Conservation (phyloP, 1,139 yeast genomes). For the Casaregolazyma suthepensis region DNA sequence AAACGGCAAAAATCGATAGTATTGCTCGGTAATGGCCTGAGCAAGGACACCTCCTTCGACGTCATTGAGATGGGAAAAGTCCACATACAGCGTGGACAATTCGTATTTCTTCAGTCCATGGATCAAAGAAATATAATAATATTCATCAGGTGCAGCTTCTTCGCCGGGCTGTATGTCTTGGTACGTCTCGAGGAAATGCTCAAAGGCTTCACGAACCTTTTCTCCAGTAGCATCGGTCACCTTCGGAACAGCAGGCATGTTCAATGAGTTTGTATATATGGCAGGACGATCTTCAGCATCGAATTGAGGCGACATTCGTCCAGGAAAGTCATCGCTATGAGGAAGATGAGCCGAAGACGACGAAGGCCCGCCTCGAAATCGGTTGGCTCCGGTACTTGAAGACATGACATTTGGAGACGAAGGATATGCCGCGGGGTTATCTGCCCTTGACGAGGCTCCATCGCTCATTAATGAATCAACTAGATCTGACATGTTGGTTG, state of each 20-base stretch:
- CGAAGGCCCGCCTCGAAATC: conserved; percentile 10
- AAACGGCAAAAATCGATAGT: conserved; percentile 86
- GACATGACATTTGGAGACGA: conserved; percentile 16
- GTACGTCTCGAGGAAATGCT: conserved; percentile 69
- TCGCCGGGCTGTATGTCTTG: conserved; percentile 33
- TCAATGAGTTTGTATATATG: conserved; percentile 13
- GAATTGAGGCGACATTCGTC: conserved; percentile 10
- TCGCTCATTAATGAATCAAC: conserved; percentile 17
- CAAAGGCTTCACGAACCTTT: conserved; percentile 87
- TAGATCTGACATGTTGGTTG: conserved; percentile 14
- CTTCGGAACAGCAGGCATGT: conserved; percentile 51
- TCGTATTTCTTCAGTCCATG: conserved; percentile 76
- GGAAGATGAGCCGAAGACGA: conserved; percentile 16
- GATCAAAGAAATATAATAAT: conserved; percentile 70
- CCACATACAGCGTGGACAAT: conserved; percentile 72
- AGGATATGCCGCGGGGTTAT: conserved; percentile 10
- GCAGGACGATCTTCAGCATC: conserved; percentile 14
- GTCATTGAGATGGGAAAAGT: conserved; percentile 69
- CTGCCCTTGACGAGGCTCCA: conserved; percentile 8
- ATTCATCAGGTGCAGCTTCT: conserved; percentile 40
- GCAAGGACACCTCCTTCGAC: conserved; percentile 75
- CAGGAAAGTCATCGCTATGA: conserved; percentile 14
- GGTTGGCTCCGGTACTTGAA: conserved; percentile 10
- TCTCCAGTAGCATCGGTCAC: conserved; percentile 91
- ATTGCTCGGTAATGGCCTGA: conserved; percentile 82